A percentile compares a stretch with the other conserved stretches of the same genome.
phyloP scores from a whole-genome alignment of 108 stramenopile species.

The Conticribra guillardii region DNA sequence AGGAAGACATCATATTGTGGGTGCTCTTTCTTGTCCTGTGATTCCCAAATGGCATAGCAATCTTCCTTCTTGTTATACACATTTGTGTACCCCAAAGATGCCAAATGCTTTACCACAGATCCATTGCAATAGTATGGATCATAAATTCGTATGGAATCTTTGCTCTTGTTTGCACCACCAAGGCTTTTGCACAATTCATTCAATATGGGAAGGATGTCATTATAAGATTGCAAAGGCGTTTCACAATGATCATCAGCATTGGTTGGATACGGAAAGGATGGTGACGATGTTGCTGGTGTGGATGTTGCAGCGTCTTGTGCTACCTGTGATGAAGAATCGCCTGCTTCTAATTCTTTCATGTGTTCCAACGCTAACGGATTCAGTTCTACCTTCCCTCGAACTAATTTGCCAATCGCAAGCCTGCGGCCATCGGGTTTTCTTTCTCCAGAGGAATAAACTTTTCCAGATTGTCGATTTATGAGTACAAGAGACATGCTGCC shows the following conservation, averaged over 20 bases:
- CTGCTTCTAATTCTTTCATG: conserved; percentile 19
- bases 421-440: conserved; percentile 50
- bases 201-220: conserved; percentile 83
- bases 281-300: not conserved
- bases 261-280: conserved; percentile 74
- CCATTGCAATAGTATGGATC: conserved; percentile 99
- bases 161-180: not conserved
- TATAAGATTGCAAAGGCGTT: conserved; percentile 89
- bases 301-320: not conserved
- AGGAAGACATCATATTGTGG: conserved; percentile 87
- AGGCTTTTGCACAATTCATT: conserved; percentile 39
- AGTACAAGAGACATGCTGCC: conserved; percentile 47
- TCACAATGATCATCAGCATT: conserved; percentile 97
- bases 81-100: conserved; percentile 82
- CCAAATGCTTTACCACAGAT: conserved; percentile 72
- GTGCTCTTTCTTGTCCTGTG: conserved; percentile 29
- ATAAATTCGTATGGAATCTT: conserved; percentile 65
- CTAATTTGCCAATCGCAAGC: conserved; percentile 52
- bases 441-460: conserved; percentile 59
- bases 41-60: conserved; percentile 71
- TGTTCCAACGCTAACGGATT: conserved; percentile 13
- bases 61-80: conserved; percentile 90
- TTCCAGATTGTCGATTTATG: conserved; percentile 50
- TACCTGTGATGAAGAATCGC: not conserved
- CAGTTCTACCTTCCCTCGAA: conserved; percentile 19